A percentile compares a stretch with the other conserved stretches of the same genome.
Evolutionary conservation across 169 alveolate genomes (phyloP).

Genomic region (Plasmodium ovale): DNA sequence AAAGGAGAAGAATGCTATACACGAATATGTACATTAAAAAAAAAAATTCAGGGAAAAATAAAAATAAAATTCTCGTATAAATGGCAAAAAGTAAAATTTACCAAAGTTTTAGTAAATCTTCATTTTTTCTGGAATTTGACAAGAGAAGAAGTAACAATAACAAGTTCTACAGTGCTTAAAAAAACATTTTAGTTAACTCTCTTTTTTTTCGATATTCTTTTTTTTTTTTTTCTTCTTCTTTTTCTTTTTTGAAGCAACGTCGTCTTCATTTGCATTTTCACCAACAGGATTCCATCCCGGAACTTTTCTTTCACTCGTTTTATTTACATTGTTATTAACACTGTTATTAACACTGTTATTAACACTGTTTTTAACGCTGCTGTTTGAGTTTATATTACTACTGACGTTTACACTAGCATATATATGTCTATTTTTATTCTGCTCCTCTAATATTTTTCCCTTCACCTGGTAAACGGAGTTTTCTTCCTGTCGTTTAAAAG

Average conservation of each 20-base stretch:
- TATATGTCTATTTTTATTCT: slow-evolving; percentile 7
- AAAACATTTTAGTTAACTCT: neutral
- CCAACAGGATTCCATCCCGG: slow-evolving; percentile 75
- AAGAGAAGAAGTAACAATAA: neutral
- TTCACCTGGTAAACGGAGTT: slow-evolving; percentile 62
- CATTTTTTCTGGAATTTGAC: no score
- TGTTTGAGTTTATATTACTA: neutral
- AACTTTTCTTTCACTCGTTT: slow-evolving; percentile 30
- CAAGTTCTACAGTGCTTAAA: neutral
- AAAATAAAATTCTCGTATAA: neutral
- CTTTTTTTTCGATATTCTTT: slow-evolving; percentile 6
- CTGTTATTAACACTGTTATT: neutral
- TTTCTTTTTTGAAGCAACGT: slow-evolving; percentile 1
- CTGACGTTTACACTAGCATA: neutral
- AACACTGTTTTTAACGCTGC: neutral
- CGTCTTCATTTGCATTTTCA: slow-evolving; percentile 18
- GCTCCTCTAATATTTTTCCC: slow-evolving; percentile 56
- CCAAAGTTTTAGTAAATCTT: no score
- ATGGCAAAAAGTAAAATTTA: neutral
- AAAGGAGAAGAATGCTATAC: no score
- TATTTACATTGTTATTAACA: neutral
- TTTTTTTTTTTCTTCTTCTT: slow-evolving; percentile 51
- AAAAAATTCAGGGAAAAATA: neutral
- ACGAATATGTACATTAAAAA: neutral
- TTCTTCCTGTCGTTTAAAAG: slow-evolving; percentile 36